Evolutionary conservation across 2,329 filamentous ascomycete genomes (phyloP).

Genomic region (Knufia petricola): DNA sequence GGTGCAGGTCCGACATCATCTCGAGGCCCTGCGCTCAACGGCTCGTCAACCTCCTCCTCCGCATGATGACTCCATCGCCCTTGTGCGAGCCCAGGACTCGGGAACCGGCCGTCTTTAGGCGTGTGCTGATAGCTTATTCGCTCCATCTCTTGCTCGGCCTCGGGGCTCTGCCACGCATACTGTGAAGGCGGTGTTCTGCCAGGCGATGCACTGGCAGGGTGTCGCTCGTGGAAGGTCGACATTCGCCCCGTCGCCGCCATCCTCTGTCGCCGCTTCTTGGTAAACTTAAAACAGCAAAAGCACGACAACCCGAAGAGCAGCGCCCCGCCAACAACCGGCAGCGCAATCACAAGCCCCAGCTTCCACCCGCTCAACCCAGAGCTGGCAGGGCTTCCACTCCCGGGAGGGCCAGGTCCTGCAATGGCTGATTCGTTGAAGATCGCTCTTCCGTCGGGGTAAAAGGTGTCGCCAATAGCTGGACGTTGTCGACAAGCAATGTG

Average conservation of each 20-base stretch:
- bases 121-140: neutral
- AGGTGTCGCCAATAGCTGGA: slow-evolving; percentile 28
- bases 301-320: slow-evolving; percentile 27
- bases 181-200: slow-evolving; percentile 1
- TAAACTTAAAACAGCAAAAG: slow-evolving; percentile 34
- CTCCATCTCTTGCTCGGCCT: slow-evolving; percentile 18
- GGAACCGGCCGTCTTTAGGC: slow-evolving; percentile 12
- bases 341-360: slow-evolving; percentile 33
- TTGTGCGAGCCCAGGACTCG: slow-evolving; percentile 20
- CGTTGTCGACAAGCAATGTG: slow-evolving; percentile 37
- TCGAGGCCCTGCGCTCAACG: slow-evolving; percentile 15
- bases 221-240: slow-evolving; percentile 18
- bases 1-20: slow-evolving; percentile 20
- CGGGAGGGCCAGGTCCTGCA: slow-evolving; percentile 25
- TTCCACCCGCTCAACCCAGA: slow-evolving; percentile 22
- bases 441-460: slow-evolving; percentile 31
- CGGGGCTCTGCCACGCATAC: neutral
- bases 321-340: slow-evolving; percentile 36
- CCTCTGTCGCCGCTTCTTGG: slow-evolving; percentile 34
- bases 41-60: slow-evolving; percentile 12
- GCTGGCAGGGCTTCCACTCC: slow-evolving; percentile 19
- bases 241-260: slow-evolving; percentile 22
- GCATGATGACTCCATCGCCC: slow-evolving; percentile 13
- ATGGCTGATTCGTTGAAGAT: slow-evolving; percentile 35
- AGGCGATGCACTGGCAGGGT: slow-evolving; percentile 9